Conservation (phyloP, 306 rosid species). For the Medicago truncatula region MtrunA17r5.0-ANR NC_053046.1:11459001-11459500, state of each 20-base stretch:
- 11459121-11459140: not conserved
- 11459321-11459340: not conserved
- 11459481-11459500: no score
- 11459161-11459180: slow-evolving; percentile 22
- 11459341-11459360: no score
- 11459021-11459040: slow-evolving; percentile 21
- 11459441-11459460: no score
- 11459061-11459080: slow-evolving; percentile 48
- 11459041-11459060: slow-evolving; percentile 45
- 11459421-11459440: no score
- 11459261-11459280: not conserved
- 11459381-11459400: no score
- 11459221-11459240: not conserved
- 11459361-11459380: no score
- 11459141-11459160: slow-evolving; percentile 50
- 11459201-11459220: not conserved
- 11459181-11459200: not conserved
- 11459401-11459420: no score
- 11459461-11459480: no score
- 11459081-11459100: slow-evolving; percentile 43
- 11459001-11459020: no score
- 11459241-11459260: not conserved
- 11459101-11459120: slow-evolving; percentile 35
- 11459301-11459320: not conserved
- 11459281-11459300: no score